Conservation (phyloP, 495 filamentous ascomycete species). For the Pyrenula massariospora region DNA sequence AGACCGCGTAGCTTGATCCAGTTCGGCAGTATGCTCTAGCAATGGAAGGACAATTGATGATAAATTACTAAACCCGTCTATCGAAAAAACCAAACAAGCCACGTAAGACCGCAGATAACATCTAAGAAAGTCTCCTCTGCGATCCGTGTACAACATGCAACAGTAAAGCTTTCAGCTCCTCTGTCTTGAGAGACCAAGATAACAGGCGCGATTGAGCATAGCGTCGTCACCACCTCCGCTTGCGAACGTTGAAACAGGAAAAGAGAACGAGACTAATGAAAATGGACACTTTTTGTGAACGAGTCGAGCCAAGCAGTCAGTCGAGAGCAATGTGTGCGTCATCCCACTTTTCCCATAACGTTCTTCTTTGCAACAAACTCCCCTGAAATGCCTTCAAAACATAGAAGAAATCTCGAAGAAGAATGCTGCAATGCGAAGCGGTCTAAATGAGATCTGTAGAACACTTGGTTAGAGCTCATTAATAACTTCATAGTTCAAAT, state of each 20-base stretch:
- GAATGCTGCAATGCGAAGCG: background rate
- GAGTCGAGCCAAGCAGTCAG: slow-evolving; percentile 1
- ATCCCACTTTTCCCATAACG: slow-evolving; percentile 1
- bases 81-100: no score
- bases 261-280: background rate
- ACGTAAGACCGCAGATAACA: no score
- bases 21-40: no score
- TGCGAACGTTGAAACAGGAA: background rate
- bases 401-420: background rate
- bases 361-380: background rate
- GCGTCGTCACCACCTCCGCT: no score
- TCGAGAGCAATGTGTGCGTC: background rate
- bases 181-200: no score
- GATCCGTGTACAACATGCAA: no score
- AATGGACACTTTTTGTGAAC: background rate
- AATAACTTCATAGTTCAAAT: background rate
- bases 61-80: no score
- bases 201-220: no score
- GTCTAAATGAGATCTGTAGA: slow-evolving; percentile 1
- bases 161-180: no score
- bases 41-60: no score
- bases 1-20: no score
- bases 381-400: background rate
- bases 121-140: no score
- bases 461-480: background rate